A percentile compares a stretch with the other conserved stretches of the same genome.
phyloP scores from a whole-genome alignment of 257 asterid genomes.

The Lycium ferocissimum region DNA sequence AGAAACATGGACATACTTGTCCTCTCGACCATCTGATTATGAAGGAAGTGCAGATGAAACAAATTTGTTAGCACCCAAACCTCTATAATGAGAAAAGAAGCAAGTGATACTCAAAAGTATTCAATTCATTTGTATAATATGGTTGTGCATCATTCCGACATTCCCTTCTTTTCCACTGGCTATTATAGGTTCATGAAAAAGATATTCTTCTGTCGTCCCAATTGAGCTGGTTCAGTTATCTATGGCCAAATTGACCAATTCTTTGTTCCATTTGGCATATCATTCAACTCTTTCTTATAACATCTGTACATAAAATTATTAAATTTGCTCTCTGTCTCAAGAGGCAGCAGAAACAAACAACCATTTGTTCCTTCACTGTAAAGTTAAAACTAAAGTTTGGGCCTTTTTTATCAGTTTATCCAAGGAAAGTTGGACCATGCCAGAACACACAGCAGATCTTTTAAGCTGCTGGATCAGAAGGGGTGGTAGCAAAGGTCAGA shows the following conservation, averaged over 20 bases:
- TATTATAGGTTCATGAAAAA: not conserved
- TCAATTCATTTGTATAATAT: not conserved
- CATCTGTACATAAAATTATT: not conserved
- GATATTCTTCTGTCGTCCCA: not conserved
- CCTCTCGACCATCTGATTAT: constrained; percentile 72
- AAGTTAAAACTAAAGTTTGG: no score
- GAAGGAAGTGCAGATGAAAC: not conserved
- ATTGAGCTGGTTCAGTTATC: no score
- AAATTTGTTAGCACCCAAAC: not conserved
- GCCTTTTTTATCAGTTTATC: no score
- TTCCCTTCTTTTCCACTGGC: not conserved
- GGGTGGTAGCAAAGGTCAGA: no score
- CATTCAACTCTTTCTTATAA: not conserved
- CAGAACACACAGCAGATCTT: no score
- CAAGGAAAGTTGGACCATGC: no score
- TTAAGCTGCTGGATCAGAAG: no score
- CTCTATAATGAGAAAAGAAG: not conserved
- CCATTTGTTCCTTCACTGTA: no score
- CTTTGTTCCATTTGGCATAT: not conserved
- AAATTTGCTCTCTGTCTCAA: no score
- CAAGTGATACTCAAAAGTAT: not conserved
- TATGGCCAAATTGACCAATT: no score
- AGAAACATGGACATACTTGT: constrained; percentile 45
- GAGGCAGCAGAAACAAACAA: no score
- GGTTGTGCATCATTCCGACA: not conserved